Conservation (phyloP, 805 yeast genomes). For the Saturnispora serradocipensis region DNA sequence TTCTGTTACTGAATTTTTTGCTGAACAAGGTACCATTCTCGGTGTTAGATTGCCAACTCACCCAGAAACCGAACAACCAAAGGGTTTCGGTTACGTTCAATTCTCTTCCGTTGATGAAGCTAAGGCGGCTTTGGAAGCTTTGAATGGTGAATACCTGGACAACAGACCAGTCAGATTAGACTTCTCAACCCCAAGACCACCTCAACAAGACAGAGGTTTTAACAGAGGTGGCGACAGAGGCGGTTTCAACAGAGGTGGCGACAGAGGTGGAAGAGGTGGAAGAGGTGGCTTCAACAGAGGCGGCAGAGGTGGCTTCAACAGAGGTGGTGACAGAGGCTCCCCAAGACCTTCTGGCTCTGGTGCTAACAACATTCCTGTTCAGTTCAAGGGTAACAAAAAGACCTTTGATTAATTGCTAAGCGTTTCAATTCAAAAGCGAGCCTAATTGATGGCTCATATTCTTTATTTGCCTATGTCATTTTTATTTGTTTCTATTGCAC, state of each 20-base stretch:
- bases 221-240: conserved; percentile 12
- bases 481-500: conserved; percentile 1
- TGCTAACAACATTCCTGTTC: conserved; percentile 55
- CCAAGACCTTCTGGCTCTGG: conserved; percentile 44
- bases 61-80: conserved; percentile 97
- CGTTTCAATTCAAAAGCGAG: not conserved
- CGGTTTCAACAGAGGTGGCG: conserved; percentile 19
- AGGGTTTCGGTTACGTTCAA: conserved; percentile 98
- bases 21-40: conserved; percentile 70
- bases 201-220: conserved; percentile 22
- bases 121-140: conserved; percentile 71
- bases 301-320: conserved; percentile 22
- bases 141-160: conserved; percentile 81
- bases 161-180: conserved; percentile 95
- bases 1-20: conserved; percentile 60
- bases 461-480: conserved; percentile 1
- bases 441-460: not conserved
- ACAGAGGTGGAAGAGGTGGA: conserved; percentile 22
- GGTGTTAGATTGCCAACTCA: conserved; percentile 95
- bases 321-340: conserved; percentile 28
- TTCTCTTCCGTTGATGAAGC: conserved; percentile 83
- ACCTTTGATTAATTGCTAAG: conserved; percentile 53
- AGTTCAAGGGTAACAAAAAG: conserved; percentile 78
- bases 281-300: conserved; percentile 22
- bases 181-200: conserved; percentile 71